These are phyloP conservation scores for Lotus japonicus DNA, from an alignment of 306 rosid genomes.

Conservation along the genomic window DNA sequence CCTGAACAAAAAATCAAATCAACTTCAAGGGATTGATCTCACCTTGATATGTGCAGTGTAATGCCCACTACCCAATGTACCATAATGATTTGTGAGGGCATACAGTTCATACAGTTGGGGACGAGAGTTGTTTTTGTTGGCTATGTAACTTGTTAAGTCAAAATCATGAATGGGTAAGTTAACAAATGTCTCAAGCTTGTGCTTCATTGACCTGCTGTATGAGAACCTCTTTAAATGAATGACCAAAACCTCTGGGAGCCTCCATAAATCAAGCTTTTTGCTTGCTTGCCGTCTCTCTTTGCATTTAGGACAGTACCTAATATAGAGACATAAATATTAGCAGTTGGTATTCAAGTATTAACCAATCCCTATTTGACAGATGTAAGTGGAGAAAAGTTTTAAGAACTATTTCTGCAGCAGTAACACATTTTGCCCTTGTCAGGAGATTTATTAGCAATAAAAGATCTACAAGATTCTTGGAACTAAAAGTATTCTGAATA, in stretches of 20 bases:
- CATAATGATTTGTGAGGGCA: slow-evolving; percentile 91
- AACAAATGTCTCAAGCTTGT: slow-evolving; percentile 88
- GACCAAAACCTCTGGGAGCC: slow-evolving; percentile 94
- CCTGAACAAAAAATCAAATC: background rate
- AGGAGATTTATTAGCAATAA: background rate
- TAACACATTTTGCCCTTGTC: background rate
- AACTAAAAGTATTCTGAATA: too few species aligned
- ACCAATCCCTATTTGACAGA: background rate
- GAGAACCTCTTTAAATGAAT: slow-evolving; percentile 96
- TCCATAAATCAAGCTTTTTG: slow-evolving; percentile 96
- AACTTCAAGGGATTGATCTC: slow-evolving; percentile 4
- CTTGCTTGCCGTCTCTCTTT: slow-evolving; percentile 95
- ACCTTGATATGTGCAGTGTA: slow-evolving; percentile 98
- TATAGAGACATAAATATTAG: slow-evolving; percentile 9
- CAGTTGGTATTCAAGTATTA: background rate
- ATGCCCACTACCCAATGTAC: slow-evolving; percentile 99
- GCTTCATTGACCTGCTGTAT: slow-evolving; percentile 98
- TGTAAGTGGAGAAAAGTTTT: background rate
- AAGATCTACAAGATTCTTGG: background rate
- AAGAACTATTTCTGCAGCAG: background rate
- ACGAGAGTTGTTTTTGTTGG: slow-evolving; percentile 70
- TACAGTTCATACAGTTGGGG: slow-evolving; percentile 82
- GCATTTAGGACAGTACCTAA: slow-evolving; percentile 91
- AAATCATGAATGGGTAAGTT: slow-evolving; percentile 92
- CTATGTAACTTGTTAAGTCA: slow-evolving; percentile 83